A percentile compares a stretch with the other conserved stretches of the same genome.
Evolutionary conservation across 139 green algal species (phyloP).

Genomic region (Penium margaritaceum): DNA sequence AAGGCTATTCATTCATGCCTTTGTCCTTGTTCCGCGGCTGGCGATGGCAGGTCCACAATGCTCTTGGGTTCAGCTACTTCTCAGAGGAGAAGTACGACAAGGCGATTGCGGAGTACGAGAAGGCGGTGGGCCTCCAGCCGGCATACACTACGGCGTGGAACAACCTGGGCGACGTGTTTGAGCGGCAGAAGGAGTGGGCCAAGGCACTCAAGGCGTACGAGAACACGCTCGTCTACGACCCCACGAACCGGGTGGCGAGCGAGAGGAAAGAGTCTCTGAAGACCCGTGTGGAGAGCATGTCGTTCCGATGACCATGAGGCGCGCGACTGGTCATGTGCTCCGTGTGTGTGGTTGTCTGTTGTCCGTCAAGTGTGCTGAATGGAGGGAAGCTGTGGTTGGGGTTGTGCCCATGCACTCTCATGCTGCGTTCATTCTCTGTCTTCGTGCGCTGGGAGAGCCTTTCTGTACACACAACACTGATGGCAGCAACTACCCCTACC

Average conservation of each 20-base stretch:
- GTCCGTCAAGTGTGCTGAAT: too few species aligned
- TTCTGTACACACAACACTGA: too few species aligned
- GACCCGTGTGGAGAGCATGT: slow-evolving; percentile 4
- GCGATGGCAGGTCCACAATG: slow-evolving; percentile 84
- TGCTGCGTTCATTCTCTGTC: too few species aligned
- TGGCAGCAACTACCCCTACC: too few species aligned
- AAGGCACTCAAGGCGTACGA: slow-evolving; percentile 71
- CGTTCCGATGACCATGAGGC: too few species aligned
- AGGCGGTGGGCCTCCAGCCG: slow-evolving; percentile 75
- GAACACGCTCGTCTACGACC: slow-evolving; percentile 71
- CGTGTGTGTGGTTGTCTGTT: too few species aligned
- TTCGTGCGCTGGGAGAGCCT: too few species aligned
- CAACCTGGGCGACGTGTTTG: slow-evolving; percentile 90
- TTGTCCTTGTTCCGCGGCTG: too few species aligned
- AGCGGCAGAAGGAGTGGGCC: slow-evolving; percentile 66
- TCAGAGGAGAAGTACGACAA: slow-evolving; percentile 70
- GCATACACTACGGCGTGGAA: slow-evolving; percentile 92
- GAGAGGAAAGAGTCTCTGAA: background rate
- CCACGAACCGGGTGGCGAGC: slow-evolving; percentile 73
- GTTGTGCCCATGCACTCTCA: too few species aligned
- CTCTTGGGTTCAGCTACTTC: slow-evolving; percentile 88
- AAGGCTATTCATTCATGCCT: too few species aligned
- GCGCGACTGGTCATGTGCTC: too few species aligned
- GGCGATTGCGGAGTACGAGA: slow-evolving; percentile 73
- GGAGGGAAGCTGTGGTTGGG: too few species aligned